Conservation (phyloP, 176 grass and related monocot species). For the Zizania latifolia region DNA sequence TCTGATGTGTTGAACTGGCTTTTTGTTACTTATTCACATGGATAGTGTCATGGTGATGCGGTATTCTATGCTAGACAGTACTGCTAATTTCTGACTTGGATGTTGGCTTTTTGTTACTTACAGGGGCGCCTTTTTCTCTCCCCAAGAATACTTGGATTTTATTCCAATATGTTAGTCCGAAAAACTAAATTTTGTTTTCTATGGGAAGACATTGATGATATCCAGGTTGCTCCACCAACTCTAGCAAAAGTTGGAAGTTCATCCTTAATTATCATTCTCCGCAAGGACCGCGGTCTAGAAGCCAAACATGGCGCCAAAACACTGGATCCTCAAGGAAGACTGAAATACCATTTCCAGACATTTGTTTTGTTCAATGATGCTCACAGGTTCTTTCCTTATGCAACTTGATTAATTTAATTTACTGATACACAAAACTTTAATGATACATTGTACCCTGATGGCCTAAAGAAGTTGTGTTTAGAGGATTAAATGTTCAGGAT, state of each 20-base stretch:
- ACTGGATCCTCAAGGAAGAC: constrained; percentile 61
- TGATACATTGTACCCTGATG: constrained; percentile 1
- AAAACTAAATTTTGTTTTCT: constrained; percentile 99
- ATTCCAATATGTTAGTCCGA: constrained; percentile 76
- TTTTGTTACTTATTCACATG: constrained; percentile 14
- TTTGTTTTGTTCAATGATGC: constrained; percentile 85
- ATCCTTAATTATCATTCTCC: constrained; percentile 71
- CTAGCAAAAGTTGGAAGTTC: constrained; percentile 77
- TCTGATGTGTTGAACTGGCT: background rate
- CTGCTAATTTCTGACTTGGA: background rate
- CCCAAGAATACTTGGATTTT: constrained; percentile 87
- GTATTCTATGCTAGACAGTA: background rate
- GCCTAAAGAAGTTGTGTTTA: background rate
- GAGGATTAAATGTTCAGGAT: background rate
- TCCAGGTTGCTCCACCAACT: constrained; percentile 69
- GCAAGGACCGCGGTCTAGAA: constrained; percentile 73
- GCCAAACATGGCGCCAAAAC: constrained; percentile 74
- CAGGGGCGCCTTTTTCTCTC: constrained; percentile 91
- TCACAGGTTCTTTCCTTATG: constrained; percentile 54
- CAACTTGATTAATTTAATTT: background rate
- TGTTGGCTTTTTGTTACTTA: constrained; percentile 11
- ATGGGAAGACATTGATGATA: constrained; percentile 92
- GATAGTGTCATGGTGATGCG: background rate
- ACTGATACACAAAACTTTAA: background rate
- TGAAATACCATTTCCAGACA: constrained; percentile 92